These are phyloP conservation scores for Suhomyces kunorum DNA, from an alignment of 1,139 yeast species.

Conservation along the genomic window DNA sequence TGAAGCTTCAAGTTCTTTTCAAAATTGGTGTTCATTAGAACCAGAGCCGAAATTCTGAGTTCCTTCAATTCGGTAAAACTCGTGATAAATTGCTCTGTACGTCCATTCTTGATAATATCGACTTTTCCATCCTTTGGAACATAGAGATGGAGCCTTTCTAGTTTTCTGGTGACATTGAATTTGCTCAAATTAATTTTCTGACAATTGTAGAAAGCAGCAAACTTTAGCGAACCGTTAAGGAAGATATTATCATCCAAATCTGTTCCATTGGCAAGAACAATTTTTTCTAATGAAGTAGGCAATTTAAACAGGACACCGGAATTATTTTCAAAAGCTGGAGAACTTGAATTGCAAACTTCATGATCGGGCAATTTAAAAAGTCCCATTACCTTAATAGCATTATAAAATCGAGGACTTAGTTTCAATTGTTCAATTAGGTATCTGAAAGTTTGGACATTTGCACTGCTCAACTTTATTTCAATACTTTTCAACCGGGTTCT, in stretches of 20 bases:
- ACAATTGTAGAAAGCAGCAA: conserved; percentile 14
- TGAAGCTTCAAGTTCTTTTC: conserved; percentile 14
- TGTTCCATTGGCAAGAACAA: conserved; percentile 16
- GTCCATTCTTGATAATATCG: conserved; percentile 13
- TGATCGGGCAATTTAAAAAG: conserved; percentile 12
- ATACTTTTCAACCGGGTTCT: conserved; percentile 7
- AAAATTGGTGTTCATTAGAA: conserved; percentile 12
- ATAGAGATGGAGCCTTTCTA: conserved; percentile 15
- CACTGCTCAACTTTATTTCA: conserved; percentile 13
- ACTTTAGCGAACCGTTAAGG: conserved; percentile 11
- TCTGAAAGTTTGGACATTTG: conserved; percentile 8
- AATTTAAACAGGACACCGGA: conserved; percentile 4
- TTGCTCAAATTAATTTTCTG: conserved; percentile 15
- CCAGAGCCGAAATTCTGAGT: conserved; percentile 13
- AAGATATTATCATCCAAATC: conserved; percentile 15
- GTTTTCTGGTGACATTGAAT: conserved; percentile 16
- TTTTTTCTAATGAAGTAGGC: conserved; percentile 13
- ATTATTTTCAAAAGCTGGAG: not conserved
- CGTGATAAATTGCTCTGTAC: conserved; percentile 14
- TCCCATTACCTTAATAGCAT: conserved; percentile 15
- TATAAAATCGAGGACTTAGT: conserved; percentile 8
- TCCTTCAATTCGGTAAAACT: conserved; percentile 13
- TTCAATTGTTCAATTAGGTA: conserved; percentile 12
- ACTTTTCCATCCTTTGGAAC: conserved; percentile 4
- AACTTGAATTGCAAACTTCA: conserved; percentile 3